Conservation (phyloP, 2,329 filamentous ascomycete genomes). For the Scedosporium aurantiacum region DNA sequence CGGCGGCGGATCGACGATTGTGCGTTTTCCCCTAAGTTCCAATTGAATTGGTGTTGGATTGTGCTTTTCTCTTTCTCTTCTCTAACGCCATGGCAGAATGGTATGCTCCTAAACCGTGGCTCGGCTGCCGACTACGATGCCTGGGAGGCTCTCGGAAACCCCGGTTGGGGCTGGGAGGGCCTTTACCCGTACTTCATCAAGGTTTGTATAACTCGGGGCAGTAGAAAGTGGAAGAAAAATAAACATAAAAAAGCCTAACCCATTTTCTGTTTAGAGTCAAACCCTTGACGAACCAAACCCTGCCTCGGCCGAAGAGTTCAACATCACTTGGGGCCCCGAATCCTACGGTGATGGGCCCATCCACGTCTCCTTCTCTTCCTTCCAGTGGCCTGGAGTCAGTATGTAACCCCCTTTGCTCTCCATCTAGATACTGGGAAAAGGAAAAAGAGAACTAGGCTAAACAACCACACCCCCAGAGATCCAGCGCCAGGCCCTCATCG, state of each 20-base stretch:
- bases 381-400: conserved; percentile 6
- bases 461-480: not conserved
- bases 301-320: conserved; percentile 16
- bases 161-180: conserved; percentile 16
- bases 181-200: conserved; percentile 23
- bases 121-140: conserved; percentile 10
- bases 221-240: not conserved
- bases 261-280: not conserved
- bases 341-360: conserved; percentile 20
- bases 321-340: conserved; percentile 22
- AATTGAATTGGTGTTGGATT: not conserved
- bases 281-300: conserved; percentile 19
- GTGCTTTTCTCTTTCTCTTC: not conserved
- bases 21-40: not conserved
- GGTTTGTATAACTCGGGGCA: conserved; percentile 12
- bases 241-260: not conserved
- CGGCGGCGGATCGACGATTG: conserved; percentile 5
- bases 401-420: not conserved
- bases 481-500: conserved; percentile 3
- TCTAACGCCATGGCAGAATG: not conserved
- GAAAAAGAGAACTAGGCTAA: not conserved
- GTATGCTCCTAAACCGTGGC: conserved; percentile 6
- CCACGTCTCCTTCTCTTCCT: conserved; percentile 9
- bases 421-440: not conserved
- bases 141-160: conserved; percentile 17